Base-by-base conservation (phyloP, 176 grass and related monocot species). In the Dendrocalamus sinicus region DNA sequence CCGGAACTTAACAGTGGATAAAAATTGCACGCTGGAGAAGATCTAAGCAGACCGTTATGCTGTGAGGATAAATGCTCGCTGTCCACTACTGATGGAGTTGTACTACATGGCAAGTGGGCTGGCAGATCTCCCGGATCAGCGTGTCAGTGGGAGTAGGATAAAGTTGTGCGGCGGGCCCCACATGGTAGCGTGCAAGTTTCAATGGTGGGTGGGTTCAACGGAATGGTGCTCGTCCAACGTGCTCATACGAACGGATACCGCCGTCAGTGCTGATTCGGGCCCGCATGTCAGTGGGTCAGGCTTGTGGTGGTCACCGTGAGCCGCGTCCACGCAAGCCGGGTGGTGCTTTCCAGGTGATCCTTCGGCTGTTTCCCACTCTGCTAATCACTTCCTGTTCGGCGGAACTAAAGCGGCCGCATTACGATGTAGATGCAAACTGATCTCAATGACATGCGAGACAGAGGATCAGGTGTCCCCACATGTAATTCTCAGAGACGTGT, bases 91-190 rank as follows among this genome's bases (percentile, higher is more conserved):
- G 0, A 11, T 12, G 4, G 17, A 43, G 14, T 13, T 52, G 37
- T 44, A 50, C 19, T n/a, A 17, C 61, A 46, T 72, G 88, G 83
- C 83, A 86, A 90, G 84, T 87, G 89, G 80, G 41, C 75, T 60
- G n/a, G 37, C 37, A 43, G 40, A 76, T 51, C 44, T 16, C 68
- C 89, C 80, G 87, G 75, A 80, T 84, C 68, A 73, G 68, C 85
- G 1, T 79, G 80, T 90, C 68, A 87, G 84, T 87, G 50, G 80
- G 84, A 87, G 65, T 20, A 72, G 15, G 14, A 48, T 48, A 83
- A 77, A 86, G 78, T 54, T 7, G 23, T 11, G 13, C 20, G 8
- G 11, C 0, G 19, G 24, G 47, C 2, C 82, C 81, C 81, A 80
- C 81, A 23, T 64, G 72, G 12, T 81, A 70, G 77, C 52, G 71